Evolutionary conservation across 495 filamentous ascomycete genomes (phyloP), one percentile per base, ranked within the genome.

Genomic region (Penicillium herquei): DNA sequence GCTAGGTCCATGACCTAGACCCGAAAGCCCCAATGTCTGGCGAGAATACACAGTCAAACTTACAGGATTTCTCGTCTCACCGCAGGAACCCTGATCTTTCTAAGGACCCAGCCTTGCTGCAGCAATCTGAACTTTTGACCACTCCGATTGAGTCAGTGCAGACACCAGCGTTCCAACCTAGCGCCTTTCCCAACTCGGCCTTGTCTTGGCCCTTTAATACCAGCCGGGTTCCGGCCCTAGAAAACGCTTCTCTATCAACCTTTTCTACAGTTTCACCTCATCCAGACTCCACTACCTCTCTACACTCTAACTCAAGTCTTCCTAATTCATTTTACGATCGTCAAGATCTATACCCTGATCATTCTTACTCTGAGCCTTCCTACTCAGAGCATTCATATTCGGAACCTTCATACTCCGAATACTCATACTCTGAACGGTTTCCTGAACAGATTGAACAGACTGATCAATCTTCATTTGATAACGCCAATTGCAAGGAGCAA

Each of bases 1-100:
- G 48, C 52, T 56, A 53, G 59, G 57, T 61, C 57, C 35, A 53
- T 48, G 55, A 50, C 57, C 51, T 53, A 59, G 53, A 55, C 53
- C 26, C 31, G 30, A 49, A 61, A 54, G 42, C 52, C 57, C 55
- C 49, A 32, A 66, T 68, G 65, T 66, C 57, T 32, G 46, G 51
- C 51, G 43, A 49, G 21, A 46, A 51, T 17, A 26, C 30, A 44
- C 50, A 52, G 50, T 63, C 55, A 53, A 57, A 56, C 65, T 68
- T 60, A 66, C 60, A 59, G 48, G 30, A 64, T 51, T 41, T 43
- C 39, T 57, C 55, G 18, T 63, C 46, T 53, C 48, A 56, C 31
- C 37, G 21, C 55, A 68, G 65, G 44, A 47, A 58, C 33, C 51
- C 50, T 35, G 54, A 53, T 53, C 48, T 39, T 14, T 54, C 61